Percentiles rank a stretch among this genome's conserved stretches.
phyloP scores from a whole-genome alignment of 371 early-diverging fungal species.

The Mucor lusitanicus region DNA sequence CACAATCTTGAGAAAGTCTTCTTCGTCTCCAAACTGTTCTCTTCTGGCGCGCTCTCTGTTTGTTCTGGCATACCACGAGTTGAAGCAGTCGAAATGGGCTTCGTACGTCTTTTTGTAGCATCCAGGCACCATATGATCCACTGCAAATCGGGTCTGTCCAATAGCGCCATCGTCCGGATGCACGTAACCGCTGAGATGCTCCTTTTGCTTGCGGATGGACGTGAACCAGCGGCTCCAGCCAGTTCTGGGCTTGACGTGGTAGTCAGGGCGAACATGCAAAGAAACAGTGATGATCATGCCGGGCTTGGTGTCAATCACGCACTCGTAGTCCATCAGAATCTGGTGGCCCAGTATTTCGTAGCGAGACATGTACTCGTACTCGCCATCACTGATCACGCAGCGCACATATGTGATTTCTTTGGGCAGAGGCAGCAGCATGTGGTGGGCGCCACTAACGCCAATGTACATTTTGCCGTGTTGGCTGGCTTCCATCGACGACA shows the following conservation, averaged over 20 bases:
- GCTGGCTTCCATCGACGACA: slow-evolving; percentile 9
- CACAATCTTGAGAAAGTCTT: slow-evolving; percentile 41
- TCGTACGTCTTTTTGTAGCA: slow-evolving; percentile 40
- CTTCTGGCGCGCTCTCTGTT: slow-evolving; percentile 27
- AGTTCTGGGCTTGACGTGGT: slow-evolving; percentile 41
- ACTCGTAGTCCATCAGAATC: slow-evolving; percentile 48
- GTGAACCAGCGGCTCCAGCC: slow-evolving; percentile 33
- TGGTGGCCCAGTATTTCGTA: slow-evolving; percentile 36
- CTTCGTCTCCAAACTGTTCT: slow-evolving; percentile 40
- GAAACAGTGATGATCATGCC: slow-evolving; percentile 49
- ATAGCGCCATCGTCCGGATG: slow-evolving; percentile 49
- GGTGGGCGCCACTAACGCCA: slow-evolving; percentile 33
- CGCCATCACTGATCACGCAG: slow-evolving; percentile 41
- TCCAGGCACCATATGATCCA: slow-evolving; percentile 45
- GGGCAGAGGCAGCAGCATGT: slow-evolving; percentile 32
- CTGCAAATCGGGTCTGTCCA: slow-evolving; percentile 45
- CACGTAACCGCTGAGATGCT: slow-evolving; percentile 42
- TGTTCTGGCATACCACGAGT: slow-evolving; percentile 42
- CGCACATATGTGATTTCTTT: slow-evolving; percentile 42
- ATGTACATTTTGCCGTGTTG: slow-evolving; percentile 37
- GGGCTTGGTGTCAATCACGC: slow-evolving; percentile 39
- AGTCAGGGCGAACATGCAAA: slow-evolving; percentile 49
- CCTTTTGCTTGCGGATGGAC: slow-evolving; percentile 36
- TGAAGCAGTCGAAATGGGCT: slow-evolving; percentile 45
- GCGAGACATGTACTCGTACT: slow-evolving; percentile 40